Evolutionary conservation across 108 stramenopile genomes (phyloP).

Genomic region (Cyclostephanos tholiformis): DNA sequence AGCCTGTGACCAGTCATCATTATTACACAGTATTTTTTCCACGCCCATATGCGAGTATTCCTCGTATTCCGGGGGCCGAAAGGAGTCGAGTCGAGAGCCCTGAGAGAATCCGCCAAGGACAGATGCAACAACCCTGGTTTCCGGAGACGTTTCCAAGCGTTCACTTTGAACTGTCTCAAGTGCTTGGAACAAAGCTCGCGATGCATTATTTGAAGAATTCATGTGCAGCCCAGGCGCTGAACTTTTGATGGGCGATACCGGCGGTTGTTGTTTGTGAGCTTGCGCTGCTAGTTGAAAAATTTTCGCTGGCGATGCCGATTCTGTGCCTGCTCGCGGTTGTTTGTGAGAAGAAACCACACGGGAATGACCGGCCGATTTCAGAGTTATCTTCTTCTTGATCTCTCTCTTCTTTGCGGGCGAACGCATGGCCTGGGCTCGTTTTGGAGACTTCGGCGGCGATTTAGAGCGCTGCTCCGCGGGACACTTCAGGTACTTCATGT

Average conservation of each 20-base stretch:
- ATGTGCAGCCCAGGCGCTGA: not conserved
- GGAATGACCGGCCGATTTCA: not conserved
- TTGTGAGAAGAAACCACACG: not conserved
- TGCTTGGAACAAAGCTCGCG: conserved; percentile 18
- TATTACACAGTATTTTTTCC: conserved; percentile 40
- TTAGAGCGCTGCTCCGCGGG: not conserved
- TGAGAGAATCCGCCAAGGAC: conserved; percentile 16
- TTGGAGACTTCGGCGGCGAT: conserved; percentile 19
- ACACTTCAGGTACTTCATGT: conserved; percentile 40
- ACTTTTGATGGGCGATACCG: conserved; percentile 23
- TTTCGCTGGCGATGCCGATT: conserved; percentile 1
- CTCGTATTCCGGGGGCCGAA: not conserved
- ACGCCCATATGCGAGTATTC: conserved; percentile 46
- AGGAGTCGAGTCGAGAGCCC: conserved; percentile 19
- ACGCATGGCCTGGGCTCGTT: not conserved
- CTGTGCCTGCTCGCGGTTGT: not conserved
- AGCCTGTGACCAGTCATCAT: conserved; percentile 39
- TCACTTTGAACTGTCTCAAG: conserved; percentile 4
- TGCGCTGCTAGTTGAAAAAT: conserved; percentile 16
- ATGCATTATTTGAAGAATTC: conserved; percentile 4
- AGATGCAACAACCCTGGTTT: conserved; percentile 6
- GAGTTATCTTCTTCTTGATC: conserved; percentile 3
- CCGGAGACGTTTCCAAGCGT: conserved; percentile 1
- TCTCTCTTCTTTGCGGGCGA: conserved; percentile 4
- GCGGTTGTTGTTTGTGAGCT: conserved; percentile 10